phyloP scores from a whole-genome alignment of 1,284 basidiomycete genomes.

The Bjerkandera adusta region DNA sequence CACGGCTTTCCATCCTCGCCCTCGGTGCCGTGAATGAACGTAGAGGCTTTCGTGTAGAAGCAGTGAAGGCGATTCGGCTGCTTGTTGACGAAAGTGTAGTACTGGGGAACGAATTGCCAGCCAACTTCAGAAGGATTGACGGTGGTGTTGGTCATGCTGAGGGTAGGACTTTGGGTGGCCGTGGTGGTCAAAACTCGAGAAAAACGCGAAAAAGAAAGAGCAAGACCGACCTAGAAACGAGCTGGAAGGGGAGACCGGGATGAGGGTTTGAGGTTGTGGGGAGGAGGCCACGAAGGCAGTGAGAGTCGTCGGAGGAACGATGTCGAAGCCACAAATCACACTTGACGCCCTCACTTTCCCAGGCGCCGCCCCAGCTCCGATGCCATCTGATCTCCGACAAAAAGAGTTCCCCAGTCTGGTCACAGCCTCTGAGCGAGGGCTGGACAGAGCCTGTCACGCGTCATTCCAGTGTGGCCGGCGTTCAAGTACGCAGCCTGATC shows the following conservation, averaged over 20 bases:
- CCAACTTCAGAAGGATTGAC: constrained; percentile 87
- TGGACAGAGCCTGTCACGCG: not conserved
- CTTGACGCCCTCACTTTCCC: constrained; percentile 11
- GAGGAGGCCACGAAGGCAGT: constrained; percentile 19
- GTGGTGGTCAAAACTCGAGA: not conserved
- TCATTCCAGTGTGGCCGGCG: constrained; percentile 3
- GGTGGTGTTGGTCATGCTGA: constrained; percentile 40
- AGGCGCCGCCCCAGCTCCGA: constrained; percentile 11
- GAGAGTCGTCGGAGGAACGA: constrained; percentile 18
- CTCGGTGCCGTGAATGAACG: constrained; percentile 94
- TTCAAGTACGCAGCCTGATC: not conserved
- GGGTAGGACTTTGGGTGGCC: constrained; percentile 14
- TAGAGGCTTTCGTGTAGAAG: constrained; percentile 98
- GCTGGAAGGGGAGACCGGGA: constrained; percentile 7
- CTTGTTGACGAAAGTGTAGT: constrained; percentile 98
- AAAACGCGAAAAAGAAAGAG: constrained; percentile 1
- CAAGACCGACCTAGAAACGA: no score
- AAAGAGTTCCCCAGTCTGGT: not conserved
- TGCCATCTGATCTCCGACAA: not conserved
- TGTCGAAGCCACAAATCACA: constrained; percentile 18
- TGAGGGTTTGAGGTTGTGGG: constrained; percentile 1
- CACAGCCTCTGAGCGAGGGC: not conserved
- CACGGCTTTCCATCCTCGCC: constrained; percentile 89
- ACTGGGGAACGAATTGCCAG: constrained; percentile 97
- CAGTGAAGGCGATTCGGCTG: constrained; percentile 95